phyloP scores from a whole-genome alignment of 2,329 filamentous ascomycete genomes.

The Xylaria hypoxylon region DNA sequence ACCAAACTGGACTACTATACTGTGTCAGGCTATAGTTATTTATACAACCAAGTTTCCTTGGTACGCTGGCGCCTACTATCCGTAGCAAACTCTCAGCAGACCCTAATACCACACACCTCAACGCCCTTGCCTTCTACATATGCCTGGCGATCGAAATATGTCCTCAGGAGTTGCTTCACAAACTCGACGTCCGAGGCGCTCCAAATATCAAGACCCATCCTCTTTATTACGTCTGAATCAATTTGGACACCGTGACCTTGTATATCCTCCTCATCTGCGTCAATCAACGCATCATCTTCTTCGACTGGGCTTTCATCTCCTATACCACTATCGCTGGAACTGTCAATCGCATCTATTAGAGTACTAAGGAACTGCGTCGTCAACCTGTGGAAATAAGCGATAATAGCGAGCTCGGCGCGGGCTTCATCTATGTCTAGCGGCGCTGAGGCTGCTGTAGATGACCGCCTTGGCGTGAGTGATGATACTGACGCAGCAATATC shows the following conservation, averaged over 20 bases:
- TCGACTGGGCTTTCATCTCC: constrained; percentile 37
- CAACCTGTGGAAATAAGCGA: constrained; percentile 84
- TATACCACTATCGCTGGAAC: constrained; percentile 30
- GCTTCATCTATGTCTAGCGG: constrained; percentile 58
- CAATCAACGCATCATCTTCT: constrained; percentile 43
- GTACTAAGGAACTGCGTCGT: constrained; percentile 74
- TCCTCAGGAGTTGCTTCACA: constrained; percentile 68
- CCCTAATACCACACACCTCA: constrained; percentile 78
- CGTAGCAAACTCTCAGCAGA: constrained; percentile 66
- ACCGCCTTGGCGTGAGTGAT: constrained; percentile 56
- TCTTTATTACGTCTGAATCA: constrained; percentile 72
- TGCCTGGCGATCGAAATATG: constrained; percentile 75
- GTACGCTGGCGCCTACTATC: not conserved
- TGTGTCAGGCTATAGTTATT: not conserved
- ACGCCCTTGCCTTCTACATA: constrained; percentile 76
- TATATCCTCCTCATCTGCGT: constrained; percentile 52
- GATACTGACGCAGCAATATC: constrained; percentile 58
- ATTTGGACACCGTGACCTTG: constrained; percentile 64
- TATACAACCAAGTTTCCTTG: constrained; percentile 15
- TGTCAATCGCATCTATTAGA: constrained; percentile 70
- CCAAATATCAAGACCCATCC: constrained; percentile 84
- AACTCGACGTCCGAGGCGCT: constrained; percentile 77
- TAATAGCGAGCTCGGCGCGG: constrained; percentile 74
- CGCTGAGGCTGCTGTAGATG: constrained; percentile 38
- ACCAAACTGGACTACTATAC: not conserved